phyloP scores from a whole-genome alignment of 495 filamentous ascomycete species.

The Platismatia glauca region DNA sequence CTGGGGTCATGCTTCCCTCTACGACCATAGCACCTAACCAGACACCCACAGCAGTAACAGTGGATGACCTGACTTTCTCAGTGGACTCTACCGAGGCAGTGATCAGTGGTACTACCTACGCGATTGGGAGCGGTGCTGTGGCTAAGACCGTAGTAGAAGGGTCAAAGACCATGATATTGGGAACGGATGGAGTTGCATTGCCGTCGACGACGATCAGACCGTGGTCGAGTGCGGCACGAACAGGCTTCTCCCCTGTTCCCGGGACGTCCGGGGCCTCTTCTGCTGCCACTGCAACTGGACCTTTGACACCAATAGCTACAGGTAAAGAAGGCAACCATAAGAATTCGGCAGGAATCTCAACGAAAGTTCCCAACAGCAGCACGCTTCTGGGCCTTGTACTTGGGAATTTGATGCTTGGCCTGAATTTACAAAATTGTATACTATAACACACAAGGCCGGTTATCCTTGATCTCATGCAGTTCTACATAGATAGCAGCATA shows the following conservation, averaged over 20 bases:
- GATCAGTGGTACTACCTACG: slow-evolving; percentile 41
- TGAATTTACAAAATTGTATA: neutral
- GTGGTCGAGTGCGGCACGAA: neutral
- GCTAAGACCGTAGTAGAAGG: slow-evolving; percentile 32
- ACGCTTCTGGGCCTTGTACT: neutral
- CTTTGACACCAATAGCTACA: neutral
- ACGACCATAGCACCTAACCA: slow-evolving; percentile 28
- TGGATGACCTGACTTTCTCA: slow-evolving; percentile 32
- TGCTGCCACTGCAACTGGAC: neutral
- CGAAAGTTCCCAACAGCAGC: neutral
- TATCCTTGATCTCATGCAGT: neutral
- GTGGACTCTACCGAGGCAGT: slow-evolving; percentile 34
- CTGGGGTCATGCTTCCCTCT: slow-evolving; percentile 31
- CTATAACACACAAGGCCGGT: neutral
- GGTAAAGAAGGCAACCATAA: neutral
- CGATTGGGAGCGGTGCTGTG: slow-evolving; percentile 28
- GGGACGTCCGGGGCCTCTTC: neutral
- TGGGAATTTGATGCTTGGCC: neutral
- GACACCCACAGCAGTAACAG: slow-evolving; percentile 22
- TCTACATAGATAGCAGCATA: neutral
- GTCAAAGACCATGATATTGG: slow-evolving; percentile 40
- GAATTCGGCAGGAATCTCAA: neutral
- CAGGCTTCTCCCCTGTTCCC: neutral
- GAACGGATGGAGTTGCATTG: slow-evolving; percentile 33
- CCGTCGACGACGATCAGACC: slow-evolving; percentile 30